Evolutionary conservation across 495 filamentous ascomycete genomes (phyloP).

Genomic region (Aspergillus sclerotioniger): DNA sequence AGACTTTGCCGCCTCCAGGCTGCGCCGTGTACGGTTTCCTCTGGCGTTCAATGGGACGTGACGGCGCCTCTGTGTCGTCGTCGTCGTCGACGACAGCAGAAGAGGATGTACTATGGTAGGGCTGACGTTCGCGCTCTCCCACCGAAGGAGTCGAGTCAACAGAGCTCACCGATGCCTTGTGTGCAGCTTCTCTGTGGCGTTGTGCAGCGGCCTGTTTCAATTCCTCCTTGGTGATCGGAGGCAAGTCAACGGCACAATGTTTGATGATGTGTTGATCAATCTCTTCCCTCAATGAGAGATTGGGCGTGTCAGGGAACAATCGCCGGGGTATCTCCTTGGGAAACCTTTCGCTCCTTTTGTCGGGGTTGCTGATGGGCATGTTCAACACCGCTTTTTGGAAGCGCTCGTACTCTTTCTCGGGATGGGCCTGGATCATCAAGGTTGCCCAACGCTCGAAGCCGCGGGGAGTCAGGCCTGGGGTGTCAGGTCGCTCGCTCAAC

Average conservation of each 20-base stretch:
- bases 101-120: constrained; percentile 37
- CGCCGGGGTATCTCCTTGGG: constrained; percentile 75
- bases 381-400: constrained; percentile 68
- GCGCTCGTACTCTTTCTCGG: constrained; percentile 72
- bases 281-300: constrained; percentile 38
- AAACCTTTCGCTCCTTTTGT: constrained; percentile 70
- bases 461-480: constrained; percentile 73
- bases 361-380: constrained; percentile 73
- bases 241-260: constrained; percentile 51
- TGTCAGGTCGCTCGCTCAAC: constrained; percentile 56
- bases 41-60: constrained; percentile 58
- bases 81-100: constrained; percentile 46
- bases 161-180: constrained; percentile 18
- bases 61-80: constrained; percentile 44
- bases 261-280: constrained; percentile 44
- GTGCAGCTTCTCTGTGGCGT: constrained; percentile 19
- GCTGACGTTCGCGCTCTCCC: constrained; percentile 52
- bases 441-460: constrained; percentile 82
- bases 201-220: constrained; percentile 29
- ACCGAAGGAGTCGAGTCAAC: constrained; percentile 29
- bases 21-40: constrained; percentile 59
- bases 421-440: constrained; percentile 70
- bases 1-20: constrained; percentile 55
- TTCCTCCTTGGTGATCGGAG: constrained; percentile 39
- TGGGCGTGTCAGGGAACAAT: constrained; percentile 58